Evolutionary conservation across 495 filamentous ascomycete species (phyloP).

Genomic region (Penicillium egyptiacum): DNA sequence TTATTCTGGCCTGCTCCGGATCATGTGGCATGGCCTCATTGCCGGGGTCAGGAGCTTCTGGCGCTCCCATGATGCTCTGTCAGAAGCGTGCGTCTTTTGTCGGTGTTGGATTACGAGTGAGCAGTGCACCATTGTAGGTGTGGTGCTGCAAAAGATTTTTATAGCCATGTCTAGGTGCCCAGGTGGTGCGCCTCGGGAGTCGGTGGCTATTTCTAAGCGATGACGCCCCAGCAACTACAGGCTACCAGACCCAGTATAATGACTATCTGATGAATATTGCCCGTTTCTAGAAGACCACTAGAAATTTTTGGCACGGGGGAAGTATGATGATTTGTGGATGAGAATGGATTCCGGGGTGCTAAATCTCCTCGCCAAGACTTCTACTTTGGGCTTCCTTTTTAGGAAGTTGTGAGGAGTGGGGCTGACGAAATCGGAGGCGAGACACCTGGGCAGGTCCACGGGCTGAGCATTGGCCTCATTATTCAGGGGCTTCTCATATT

Average conservation of each 20-base stretch:
- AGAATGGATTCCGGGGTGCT: not conserved
- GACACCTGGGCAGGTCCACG: not conserved
- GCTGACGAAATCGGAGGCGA: not conserved
- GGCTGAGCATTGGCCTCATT: not conserved
- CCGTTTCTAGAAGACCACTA: constrained; percentile 3
- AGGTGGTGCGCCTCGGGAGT: not conserved
- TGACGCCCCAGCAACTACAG: constrained; percentile 1
- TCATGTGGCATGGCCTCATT: constrained; percentile 2
- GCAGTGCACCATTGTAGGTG: not conserved
- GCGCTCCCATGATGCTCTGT: constrained; percentile 1
- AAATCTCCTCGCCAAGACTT: constrained; percentile 18
- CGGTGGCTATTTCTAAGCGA: constrained; percentile 9
- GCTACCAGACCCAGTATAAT: constrained; percentile 5
- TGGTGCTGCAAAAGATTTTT: not conserved
- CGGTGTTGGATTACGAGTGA: not conserved
- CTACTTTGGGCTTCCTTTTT: constrained; percentile 17
- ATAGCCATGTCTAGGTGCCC: not conserved
- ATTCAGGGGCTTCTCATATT: not conserved
- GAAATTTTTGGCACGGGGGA: not conserved
- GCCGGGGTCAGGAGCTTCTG: not conserved
- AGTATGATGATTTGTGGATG: constrained; percentile 5
- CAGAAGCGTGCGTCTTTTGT: not conserved
- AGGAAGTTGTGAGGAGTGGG: constrained; percentile 28
- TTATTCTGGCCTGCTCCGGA: constrained; percentile 2
- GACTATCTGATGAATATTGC: not conserved